phyloP scores from a whole-genome alignment of 1,284 basidiomycete species.

The Inonotus hispidus region DNA sequence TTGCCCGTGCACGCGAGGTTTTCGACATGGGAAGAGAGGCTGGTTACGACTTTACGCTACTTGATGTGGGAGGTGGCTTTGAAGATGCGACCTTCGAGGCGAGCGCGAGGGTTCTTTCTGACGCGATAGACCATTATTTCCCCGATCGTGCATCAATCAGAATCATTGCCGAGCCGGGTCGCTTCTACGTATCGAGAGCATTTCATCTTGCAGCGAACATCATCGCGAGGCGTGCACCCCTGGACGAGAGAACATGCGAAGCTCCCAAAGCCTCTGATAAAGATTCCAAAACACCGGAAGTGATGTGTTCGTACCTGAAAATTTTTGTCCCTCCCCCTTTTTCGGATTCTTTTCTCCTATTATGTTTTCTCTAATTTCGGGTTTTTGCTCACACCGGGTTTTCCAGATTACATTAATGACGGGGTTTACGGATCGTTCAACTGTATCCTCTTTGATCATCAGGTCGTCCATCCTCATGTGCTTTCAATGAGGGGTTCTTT shows the following conservation, averaged over 20 bases:
- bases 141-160: conserved; percentile 72
- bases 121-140: conserved; percentile 80
- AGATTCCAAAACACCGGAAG: conserved; percentile 50
- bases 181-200: conserved; percentile 91
- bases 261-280: conserved; percentile 20
- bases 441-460: conserved; percentile 93
- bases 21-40: conserved; percentile 85
- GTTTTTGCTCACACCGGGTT: conserved; percentile 17
- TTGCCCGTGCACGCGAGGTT: conserved; percentile 74
- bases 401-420: conserved; percentile 92
- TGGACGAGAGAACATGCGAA: conserved; percentile 30
- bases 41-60: conserved; percentile 80
- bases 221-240: conserved; percentile 79
- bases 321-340: neutral
- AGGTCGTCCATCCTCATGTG: conserved; percentile 80
- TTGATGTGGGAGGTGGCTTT: conserved; percentile 96
- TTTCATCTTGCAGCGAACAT: conserved; percentile 93
- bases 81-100: conserved; percentile 86
- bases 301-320: conserved; percentile 68
- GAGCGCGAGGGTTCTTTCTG: conserved; percentile 69
- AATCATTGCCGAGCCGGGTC: conserved; percentile 95
- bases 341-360: conserved; percentile 19
- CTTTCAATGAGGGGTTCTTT: conserved; percentile 55
- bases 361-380: conserved; percentile 16
- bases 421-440: conserved; percentile 99